Base-by-base conservation (phyloP, 169 alveolate species). In the Plasmodium adleri region DNA sequence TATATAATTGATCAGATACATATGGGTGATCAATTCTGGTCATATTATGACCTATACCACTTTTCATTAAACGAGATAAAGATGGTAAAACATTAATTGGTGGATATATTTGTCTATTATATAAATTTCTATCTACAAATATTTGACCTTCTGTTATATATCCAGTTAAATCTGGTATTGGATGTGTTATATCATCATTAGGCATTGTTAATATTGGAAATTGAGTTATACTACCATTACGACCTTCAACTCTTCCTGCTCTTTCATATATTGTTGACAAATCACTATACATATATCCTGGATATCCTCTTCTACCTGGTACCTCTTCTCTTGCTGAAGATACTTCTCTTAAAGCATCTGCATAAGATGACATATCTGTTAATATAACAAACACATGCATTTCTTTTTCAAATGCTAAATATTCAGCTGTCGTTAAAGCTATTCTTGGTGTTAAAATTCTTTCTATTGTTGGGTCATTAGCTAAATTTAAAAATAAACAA, bases 321-420 rank as follows among this genome's bases (percentile, higher is more conserved):
- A 99, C 99, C 95, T 99, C 99, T 92, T 99, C 99, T 92, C 99
- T 97, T n/a, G 99, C 99, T 9, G 99, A 99, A 3, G 99, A 98
- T 68, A 99, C 99, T 95, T 98, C 99, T 91, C 99, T 97, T 68
- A 99, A 97, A 43, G 99, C 99, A 92, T 99, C 99, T 24, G 99
- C 99, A 85, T 99, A 99, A 9, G 99, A 97, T 22, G 99, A 94
- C 99, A 99, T 98, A 94, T 99, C 99, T 7, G 99, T 99, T 95
- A 99, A 94, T 80, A 99, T 99, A 80, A 97, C 99, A 68, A 99
- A 97, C 26, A 98, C 99, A 93, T 99, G 99, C 95, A 98, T 91
- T 88, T 98, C 99, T 74, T 97, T 96, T 88, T 98, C 99, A 91
- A 98, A 98, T 20, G 99, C 99, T 64, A 99, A 95, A 95, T 98